phyloP scores from a whole-genome alignment of 2,329 filamentous ascomycete species.

The Dactylellina drechsleri region DNA sequence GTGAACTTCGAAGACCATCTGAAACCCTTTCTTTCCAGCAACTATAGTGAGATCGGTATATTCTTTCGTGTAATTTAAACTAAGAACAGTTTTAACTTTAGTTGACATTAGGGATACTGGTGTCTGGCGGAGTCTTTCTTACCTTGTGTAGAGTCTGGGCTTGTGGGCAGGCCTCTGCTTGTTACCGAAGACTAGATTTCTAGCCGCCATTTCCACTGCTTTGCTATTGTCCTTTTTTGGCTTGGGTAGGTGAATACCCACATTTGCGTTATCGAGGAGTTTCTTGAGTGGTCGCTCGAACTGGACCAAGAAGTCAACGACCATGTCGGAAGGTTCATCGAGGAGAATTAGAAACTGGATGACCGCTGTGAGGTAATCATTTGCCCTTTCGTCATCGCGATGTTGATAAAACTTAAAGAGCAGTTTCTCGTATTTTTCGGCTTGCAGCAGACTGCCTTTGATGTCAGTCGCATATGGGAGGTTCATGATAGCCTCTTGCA shows the following conservation, averaged over 20 bases:
- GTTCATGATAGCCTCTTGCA: slow-evolving; percentile 10
- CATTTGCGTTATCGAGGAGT: too few species aligned
- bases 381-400: background rate
- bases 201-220: too few species aligned
- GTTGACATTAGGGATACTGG: too few species aligned
- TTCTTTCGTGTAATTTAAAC: slow-evolving; percentile 8
- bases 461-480: slow-evolving; percentile 58
- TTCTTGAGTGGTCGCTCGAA: background rate
- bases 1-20: too few species aligned
- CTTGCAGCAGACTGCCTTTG: slow-evolving; percentile 57
- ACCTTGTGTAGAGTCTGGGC: too few species aligned
- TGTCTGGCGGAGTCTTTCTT: too few species aligned
- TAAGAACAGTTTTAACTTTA: background rate
- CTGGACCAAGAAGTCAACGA: slow-evolving; percentile 8
- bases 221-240: too few species aligned
- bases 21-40: background rate
- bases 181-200: too few species aligned
- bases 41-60: slow-evolving; percentile 21
- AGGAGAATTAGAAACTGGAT: slow-evolving; percentile 10
- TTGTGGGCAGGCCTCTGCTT: too few species aligned
- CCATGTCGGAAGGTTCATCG: slow-evolving; percentile 3
- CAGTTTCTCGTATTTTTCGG: slow-evolving; percentile 57
- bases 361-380: background rate
- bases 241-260: too few species aligned
- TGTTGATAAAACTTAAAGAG: slow-evolving; percentile 18